A percentile compares a stretch with the other conserved stretches of the same genome.
Conservation (phyloP, 768 basidiomycete genomes). For the Collybia sp. region DNA sequence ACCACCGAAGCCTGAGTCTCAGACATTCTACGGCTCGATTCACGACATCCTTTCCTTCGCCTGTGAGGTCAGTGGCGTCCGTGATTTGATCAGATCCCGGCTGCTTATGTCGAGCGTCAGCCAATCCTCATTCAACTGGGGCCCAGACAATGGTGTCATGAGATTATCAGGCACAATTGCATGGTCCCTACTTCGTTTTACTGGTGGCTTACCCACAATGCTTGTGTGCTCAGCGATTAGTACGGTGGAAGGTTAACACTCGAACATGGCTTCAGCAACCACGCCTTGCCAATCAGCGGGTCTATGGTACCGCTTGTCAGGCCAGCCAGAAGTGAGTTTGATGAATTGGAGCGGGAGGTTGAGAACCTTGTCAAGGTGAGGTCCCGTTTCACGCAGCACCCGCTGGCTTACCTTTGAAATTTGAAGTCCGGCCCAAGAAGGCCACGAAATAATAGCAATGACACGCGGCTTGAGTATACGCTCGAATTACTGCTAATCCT, state of each 20-base stretch:
- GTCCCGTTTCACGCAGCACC: too few relatives aligned
- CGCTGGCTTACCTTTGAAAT: too few relatives aligned
- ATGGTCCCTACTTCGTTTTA: constrained; percentile 87
- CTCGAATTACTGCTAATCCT: constrained; percentile 43
- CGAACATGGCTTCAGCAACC: constrained; percentile 94
- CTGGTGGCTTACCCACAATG: constrained; percentile 74
- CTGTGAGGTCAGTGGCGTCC: constrained; percentile 62
- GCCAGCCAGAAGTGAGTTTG: too few relatives aligned
- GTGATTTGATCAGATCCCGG: not conserved
- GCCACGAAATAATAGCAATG: too few relatives aligned
- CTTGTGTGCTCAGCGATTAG: constrained; percentile 54
- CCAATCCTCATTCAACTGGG: constrained; percentile 67
- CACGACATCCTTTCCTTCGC: constrained; percentile 93
- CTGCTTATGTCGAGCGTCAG: constrained; percentile 23
- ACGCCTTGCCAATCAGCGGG: constrained; percentile 80
- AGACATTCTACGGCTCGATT: constrained; percentile 83
- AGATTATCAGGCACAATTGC: constrained; percentile 87
- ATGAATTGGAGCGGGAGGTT: too few relatives aligned
- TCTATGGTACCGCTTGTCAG: constrained; percentile 79
- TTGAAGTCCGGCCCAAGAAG: too few relatives aligned
- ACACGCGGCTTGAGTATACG: constrained; percentile 59
- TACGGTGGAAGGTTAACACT: constrained; percentile 76
- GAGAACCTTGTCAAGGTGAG: too few relatives aligned
- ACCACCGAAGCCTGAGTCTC: constrained; percentile 37
- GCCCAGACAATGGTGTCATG: constrained; percentile 62